Percentiles rank a stretch among this genome's conserved stretches.
Evolutionary conservation across 1,139 yeast genomes (phyloP).

Genomic region (Yamadazyma triangularis): DNA sequence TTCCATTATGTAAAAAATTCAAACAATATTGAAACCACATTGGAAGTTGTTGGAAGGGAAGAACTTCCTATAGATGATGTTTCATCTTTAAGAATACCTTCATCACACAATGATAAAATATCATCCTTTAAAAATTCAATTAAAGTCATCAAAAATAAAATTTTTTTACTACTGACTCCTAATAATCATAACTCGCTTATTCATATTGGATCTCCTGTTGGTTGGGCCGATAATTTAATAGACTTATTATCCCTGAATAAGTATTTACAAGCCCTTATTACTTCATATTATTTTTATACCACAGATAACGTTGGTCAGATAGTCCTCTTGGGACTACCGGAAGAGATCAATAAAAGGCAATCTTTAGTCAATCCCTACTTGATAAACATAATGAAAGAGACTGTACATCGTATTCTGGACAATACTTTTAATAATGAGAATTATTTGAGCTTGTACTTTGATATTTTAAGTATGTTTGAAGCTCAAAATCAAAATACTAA

Average conservation of each 20-base stretch:
- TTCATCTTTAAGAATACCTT: neutral
- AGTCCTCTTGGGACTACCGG: slow-evolving; percentile 51
- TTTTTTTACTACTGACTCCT: slow-evolving; percentile 9
- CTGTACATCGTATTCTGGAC: slow-evolving; percentile 33
- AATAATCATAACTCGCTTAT: neutral
- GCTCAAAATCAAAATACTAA: slow-evolving; percentile 1
- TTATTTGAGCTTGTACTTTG: slow-evolving; percentile 16
- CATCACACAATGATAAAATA: no score
- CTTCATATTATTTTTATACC: slow-evolving; percentile 51
- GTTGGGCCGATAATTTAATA: slow-evolving; percentile 70
- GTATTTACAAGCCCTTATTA: slow-evolving; percentile 51
- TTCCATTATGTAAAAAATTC: neutral
- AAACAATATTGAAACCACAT: neutral
- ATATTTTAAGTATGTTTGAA: slow-evolving; percentile 7
- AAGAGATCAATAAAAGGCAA: slow-evolving; percentile 37
- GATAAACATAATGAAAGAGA: slow-evolving; percentile 50
- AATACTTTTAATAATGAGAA: slow-evolving; percentile 1
- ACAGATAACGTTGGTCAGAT: slow-evolving; percentile 44
- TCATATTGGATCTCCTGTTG: slow-evolving; percentile 52
- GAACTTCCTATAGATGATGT: neutral
- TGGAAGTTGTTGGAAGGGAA: neutral
- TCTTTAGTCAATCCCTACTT: slow-evolving; percentile 51
- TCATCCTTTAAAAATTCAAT: slow-evolving; percentile 11
- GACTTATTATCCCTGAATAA: slow-evolving; percentile 44
- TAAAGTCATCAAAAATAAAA: slow-evolving; percentile 23